These are phyloP conservation scores for Neoarthrinium moseri DNA, from an alignment of 2,329 filamentous ascomycete genomes.

Conservation along the genomic window DNA sequence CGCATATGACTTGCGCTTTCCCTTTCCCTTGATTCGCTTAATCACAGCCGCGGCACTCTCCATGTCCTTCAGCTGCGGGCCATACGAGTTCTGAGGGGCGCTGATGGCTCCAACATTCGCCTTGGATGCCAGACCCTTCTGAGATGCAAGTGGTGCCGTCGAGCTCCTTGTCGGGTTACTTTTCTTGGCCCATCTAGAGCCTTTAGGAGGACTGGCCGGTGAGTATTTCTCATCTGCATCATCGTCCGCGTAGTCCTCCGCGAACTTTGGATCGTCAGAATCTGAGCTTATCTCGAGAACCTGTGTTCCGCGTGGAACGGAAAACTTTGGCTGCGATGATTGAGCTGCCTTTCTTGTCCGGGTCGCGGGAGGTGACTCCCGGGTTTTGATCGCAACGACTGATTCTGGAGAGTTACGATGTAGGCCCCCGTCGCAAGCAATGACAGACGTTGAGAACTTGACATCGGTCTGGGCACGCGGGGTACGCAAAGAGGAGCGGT, in stretches of 20 bases:
- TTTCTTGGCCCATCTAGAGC: constrained; percentile 24
- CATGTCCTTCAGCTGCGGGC: background rate
- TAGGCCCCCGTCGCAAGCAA: background rate
- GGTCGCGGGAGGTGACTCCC: background rate
- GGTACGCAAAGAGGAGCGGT: background rate
- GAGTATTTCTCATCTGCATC: constrained; percentile 35
- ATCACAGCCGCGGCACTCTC: constrained; percentile 9
- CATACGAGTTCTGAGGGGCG: constrained; percentile 2
- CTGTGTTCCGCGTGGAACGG: constrained; percentile 33
- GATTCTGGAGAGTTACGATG: background rate
- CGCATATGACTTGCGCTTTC: constrained; percentile 1
- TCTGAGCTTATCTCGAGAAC: constrained; percentile 34
- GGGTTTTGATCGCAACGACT: background rate
- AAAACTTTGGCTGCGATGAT: constrained; percentile 20
- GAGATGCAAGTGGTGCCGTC: constrained; percentile 10
- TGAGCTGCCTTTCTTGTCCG: background rate
- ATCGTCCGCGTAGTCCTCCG: constrained; percentile 37
- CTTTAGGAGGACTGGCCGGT: constrained; percentile 17
- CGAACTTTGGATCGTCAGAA: constrained; percentile 27
- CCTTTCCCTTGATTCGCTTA: constrained; percentile 5
- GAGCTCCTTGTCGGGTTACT: constrained; percentile 11
- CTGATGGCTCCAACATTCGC: background rate
- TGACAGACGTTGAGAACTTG: constrained; percentile 9
- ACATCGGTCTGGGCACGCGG: constrained; percentile 26
- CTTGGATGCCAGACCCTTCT: background rate